phyloP scores from a whole-genome alignment of 1,284 basidiomycete species.

The Cryptococcus floricola region DNA sequence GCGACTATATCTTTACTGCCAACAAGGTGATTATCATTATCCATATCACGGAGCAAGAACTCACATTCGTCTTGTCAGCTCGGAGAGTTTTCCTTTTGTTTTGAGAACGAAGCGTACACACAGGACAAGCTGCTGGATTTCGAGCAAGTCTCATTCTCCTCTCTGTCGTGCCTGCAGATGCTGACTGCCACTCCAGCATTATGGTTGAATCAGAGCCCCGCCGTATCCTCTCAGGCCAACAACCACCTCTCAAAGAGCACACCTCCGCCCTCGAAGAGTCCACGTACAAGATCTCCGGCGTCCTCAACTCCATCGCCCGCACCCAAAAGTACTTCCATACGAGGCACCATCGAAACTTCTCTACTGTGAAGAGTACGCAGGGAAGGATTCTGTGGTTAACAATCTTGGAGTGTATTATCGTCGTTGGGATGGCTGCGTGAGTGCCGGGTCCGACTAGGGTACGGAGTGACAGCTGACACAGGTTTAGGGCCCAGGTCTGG shows the following conservation, averaged over 20 bases:
- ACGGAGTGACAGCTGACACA: neutral
- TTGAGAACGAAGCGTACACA: constrained; percentile 91
- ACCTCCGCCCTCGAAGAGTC: constrained; percentile 88
- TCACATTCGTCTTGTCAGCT: constrained; percentile 33
- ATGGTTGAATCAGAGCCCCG: constrained; percentile 95
- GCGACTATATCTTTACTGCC: constrained; percentile 95
- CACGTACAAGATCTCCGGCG: constrained; percentile 78
- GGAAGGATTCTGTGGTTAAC: constrained; percentile 80
- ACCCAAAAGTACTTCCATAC: constrained; percentile 72
- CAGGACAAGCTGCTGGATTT: constrained; percentile 92
- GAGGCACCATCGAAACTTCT: constrained; percentile 39
- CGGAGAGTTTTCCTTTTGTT: constrained; percentile 98
- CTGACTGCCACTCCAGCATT: constrained; percentile 52
- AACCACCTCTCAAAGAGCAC: constrained; percentile 68
- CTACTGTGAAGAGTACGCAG: constrained; percentile 40
- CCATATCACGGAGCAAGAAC: neutral
- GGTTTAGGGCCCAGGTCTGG: constrained; percentile 74
- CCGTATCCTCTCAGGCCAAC: constrained; percentile 71
- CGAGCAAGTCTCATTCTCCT: constrained; percentile 53
- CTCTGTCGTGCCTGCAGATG: neutral
- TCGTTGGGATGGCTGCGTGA: constrained; percentile 69
- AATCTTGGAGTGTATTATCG: constrained; percentile 67
- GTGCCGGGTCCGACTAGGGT: constrained; percentile 40
- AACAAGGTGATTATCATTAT: constrained; percentile 56
- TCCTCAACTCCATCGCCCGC: constrained; percentile 79